Base-by-base conservation (phyloP, 2,329 filamentous ascomycete species). In the Talaromyces sp. region DNA sequence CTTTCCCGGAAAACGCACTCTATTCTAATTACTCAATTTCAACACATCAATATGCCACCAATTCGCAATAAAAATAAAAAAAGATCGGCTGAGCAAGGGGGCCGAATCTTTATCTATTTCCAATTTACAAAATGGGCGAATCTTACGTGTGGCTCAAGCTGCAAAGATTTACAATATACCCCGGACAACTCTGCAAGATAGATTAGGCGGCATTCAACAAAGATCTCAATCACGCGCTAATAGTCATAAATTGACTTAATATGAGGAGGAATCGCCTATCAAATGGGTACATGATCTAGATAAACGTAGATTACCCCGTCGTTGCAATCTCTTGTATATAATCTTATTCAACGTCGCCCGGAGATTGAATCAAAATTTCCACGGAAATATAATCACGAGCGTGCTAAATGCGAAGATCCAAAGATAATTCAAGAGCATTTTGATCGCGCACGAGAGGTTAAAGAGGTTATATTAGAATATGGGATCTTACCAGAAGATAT, bases 381-480 rank as follows among this genome's bases (percentile, higher is more conserved):
- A 25, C 31, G 31, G 21, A 39, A 33, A 53, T 53, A 53, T 53
- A 53, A 53, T 31, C 37, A 53, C 15, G 50, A 53, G 17, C 31
- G 31, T 53, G 31, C 50, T 28, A 40, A 53, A 53, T 53, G 31
- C 17, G 17, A 53, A 53, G 50, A 53, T 53, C 19, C 11, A 5
- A 53, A 53, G 50, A 39, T 53, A 53, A 37, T 40, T 11, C 35
- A 33, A 21, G 56, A 50, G 8, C 62, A 51, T 62, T 62, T 64
- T 51, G 19, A 53, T 22, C n/a, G 50, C 17, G n/a, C 37, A 39
- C 31, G 19, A 37, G 33, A 21, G 15, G 22, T 25, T 50, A 50
- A 21, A 37, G 33, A 21, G 15, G 22, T 25, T 50, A 50, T 50
- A 35, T 50, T 7, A 28, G 7, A 28, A 7, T 28, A 28, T 7